Base-by-base conservation (phyloP, 495 filamentous ascomycete species). In the Xylaria intraflava region DNA sequence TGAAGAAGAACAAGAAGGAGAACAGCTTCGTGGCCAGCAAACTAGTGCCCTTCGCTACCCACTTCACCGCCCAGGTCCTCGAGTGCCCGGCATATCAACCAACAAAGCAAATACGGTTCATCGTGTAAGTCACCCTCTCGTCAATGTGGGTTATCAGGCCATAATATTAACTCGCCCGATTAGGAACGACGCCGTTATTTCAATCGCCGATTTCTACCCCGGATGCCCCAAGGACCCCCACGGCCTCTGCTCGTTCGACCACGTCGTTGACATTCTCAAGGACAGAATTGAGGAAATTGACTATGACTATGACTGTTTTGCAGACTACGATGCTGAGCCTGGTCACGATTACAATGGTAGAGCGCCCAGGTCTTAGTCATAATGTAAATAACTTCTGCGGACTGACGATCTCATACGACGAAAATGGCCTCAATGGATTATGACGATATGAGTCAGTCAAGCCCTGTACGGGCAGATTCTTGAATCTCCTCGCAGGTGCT, bases 21-120 rank as follows among this genome's bases (percentile, higher is more conserved):
- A 70, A 68, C 38, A 65, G 52, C 49, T 70, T 70, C 41, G 52
- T 61, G 0, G 65, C 68, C 17, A 70, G 66, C 55, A 69, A 68
- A 51, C 1, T 55, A 8, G 63, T 65, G 6, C 63, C 63, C 10
- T 65, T 65, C 41, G 63, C 41, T 9, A 65, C 63, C 0, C 63
- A 65, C 31, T 65, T 65, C 38, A 59, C 58, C 33, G 56, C 42
- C 2, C 63, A 65, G 35, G 57, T 65, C 40, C 60, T 65, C 31
- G 63, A 65, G 50, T 65, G 63, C 58, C 24, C 55, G 9, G 50
- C 60, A 14, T 61, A 61, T 23, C 49, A 62, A 33, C 63, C 60
- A 9, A 56, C 63, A 4, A 63, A 62, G 43, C 63, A 66, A 52
- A 58, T 65, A 14, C 60, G 64, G 14, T 66, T 66, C 49, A 45